Base-by-base conservation (phyloP, 208 protist genomes). In the Acanthamoeba divionensis region DNA sequence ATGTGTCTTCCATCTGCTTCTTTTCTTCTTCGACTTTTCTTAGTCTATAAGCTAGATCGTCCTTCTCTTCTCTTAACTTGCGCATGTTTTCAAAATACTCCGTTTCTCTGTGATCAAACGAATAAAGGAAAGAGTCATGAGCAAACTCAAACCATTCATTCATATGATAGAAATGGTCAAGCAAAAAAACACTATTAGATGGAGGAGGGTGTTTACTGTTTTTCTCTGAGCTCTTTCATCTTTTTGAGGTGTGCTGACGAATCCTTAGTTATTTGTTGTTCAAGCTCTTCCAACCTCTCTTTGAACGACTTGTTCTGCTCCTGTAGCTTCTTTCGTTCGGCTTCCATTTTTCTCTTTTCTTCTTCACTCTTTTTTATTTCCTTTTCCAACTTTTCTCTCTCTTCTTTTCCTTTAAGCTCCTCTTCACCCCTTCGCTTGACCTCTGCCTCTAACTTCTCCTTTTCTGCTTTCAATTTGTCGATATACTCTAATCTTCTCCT, bases 51-150 rank as follows among this genome's bases (percentile, higher is more conserved):
- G 36, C 7, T 31, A 80, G n/a, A 31, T 52, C 45, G 2, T 80
- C 71, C 44, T 80, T 80, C 71, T 80, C 71, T n/a, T 80, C 71
- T 29, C 71, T 44, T 50, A 80, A 50, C 47, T 80, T 80, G 45
- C 71, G 71, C 2, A 80, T 5, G 45, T 31, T 2, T 13, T 80
- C 71, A n/a, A n/a, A n/a, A n/a, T n/a, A n/a, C n/a, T n/a, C n/a
- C n/a, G n/a, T n/a, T n/a, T n/a, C n/a, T n/a, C n/a, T n/a, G n/a
- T n/a, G n/a, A n/a, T n/a, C n/a, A n/a, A n/a, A n/a, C n/a, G n/a
- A n/a, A n/a, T n/a, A n/a, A n/a, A n/a, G n/a, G n/a, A n/a, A n/a
- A n/a, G n/a, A n/a, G n/a, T n/a, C n/a, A n/a, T n/a, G n/a, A n/a
- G n/a, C n/a, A n/a, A n/a, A n/a, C n/a, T n/a, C n/a, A n/a, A n/a